phyloP scores from a whole-genome alignment of 805 yeast species.

The Starmerella asiatica region DNA sequence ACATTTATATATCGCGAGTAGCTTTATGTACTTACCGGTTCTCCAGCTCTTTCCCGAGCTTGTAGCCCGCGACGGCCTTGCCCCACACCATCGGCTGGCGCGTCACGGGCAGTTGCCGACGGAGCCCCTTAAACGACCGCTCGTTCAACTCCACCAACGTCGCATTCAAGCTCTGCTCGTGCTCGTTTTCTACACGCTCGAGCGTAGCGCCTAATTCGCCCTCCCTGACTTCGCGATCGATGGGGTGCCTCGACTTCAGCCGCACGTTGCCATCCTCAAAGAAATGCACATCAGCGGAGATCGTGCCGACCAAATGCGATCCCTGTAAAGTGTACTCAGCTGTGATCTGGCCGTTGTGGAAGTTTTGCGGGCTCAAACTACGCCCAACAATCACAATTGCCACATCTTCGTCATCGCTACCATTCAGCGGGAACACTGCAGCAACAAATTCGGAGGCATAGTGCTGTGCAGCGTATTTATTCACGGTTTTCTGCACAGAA shows the following conservation, averaged over 20 bases:
- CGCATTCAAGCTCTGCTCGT: constrained; percentile 46
- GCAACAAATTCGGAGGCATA: constrained; percentile 34
- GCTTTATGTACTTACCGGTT: constrained; percentile 8
- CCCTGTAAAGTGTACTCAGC: constrained; percentile 43
- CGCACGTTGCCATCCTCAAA: constrained; percentile 94
- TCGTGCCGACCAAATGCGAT: constrained; percentile 36
- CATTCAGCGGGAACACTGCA: constrained; percentile 34
- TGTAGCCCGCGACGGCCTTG: constrained; percentile 75
- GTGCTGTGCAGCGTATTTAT: constrained; percentile 46
- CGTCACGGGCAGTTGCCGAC: constrained; percentile 87
- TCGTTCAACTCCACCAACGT: constrained; percentile 66
- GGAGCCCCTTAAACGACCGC: constrained; percentile 61
- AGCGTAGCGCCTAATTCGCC: constrained; percentile 25
- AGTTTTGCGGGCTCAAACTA: constrained; percentile 59
- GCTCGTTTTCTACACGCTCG: constrained; percentile 40
- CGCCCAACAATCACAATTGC: constrained; percentile 54
- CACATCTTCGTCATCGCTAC: constrained; percentile 22
- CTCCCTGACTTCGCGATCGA: constrained; percentile 12
- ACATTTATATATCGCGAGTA: too few species aligned
- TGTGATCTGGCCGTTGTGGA: constrained; percentile 81
- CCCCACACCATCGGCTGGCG: constrained; percentile 93
- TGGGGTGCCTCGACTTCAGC: constrained; percentile 37
- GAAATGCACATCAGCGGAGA: constrained; percentile 70
- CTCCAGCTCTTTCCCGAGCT: constrained; percentile 42
- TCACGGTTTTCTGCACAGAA: constrained; percentile 25